phyloP scores from a whole-genome alignment of 192 early-diverging fungal genomes.

The Coemansia sp. region DNA sequence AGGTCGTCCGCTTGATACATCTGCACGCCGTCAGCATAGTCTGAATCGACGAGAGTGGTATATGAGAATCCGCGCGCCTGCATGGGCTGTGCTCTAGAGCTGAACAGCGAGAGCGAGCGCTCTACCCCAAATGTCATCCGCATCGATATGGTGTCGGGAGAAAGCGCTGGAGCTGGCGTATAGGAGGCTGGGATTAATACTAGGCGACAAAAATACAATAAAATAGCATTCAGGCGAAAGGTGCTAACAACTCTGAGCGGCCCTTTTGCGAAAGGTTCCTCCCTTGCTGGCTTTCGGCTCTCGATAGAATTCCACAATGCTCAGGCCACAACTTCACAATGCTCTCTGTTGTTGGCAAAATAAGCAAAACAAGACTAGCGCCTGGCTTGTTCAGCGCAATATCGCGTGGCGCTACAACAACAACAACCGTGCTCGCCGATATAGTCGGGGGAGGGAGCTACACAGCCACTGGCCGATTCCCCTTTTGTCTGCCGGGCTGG shows the following conservation, averaged over 20 bases:
- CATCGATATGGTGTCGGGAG: not conserved
- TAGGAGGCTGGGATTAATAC: not conserved
- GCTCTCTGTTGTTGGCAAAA: not conserved
- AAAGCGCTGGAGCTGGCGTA: not conserved
- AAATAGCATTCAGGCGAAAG: not conserved
- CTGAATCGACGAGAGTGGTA: constrained; percentile 14
- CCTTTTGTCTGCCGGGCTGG: not conserved
- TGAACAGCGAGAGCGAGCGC: constrained; percentile 1
- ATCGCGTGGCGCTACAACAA: not conserved
- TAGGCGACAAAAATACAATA: not conserved
- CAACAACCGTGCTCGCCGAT: not conserved
- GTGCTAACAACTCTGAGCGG: not conserved
- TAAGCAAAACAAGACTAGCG: not conserved
- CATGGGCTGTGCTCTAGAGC: constrained; percentile 6
- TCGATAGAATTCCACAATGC: not conserved
- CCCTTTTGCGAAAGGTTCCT: not conserved
- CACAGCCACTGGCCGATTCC: not conserved
- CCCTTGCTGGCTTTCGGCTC: not conserved
- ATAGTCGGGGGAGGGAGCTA: not conserved
- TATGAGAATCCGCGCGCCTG: constrained; percentile 17
- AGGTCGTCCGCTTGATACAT: constrained; percentile 21
- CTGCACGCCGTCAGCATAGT: constrained; percentile 1
- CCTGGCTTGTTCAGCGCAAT: not conserved
- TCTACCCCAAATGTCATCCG: not conserved
- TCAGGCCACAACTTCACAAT: not conserved